A percentile compares a stretch with the other conserved stretches of the same genome.
phyloP scores from a whole-genome alignment of 1,139 yeast species.

The Blastobotrys arbuscula region DNA sequence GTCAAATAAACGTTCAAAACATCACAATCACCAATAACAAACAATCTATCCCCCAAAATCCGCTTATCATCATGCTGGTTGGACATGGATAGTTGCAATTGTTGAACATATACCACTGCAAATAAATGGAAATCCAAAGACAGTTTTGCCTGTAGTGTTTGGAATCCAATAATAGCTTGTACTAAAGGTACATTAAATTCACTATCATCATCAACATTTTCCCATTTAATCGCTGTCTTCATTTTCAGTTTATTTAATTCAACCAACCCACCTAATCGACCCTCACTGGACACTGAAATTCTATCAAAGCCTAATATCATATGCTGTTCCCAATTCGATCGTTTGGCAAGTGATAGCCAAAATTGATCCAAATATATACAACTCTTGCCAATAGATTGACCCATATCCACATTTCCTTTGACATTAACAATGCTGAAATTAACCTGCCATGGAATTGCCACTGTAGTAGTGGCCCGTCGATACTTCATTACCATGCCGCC shows the following conservation, averaged over 20 bases:
- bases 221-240: conserved; percentile 70
- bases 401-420: conserved; percentile 62
- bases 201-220: conserved; percentile 37
- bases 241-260: conserved; percentile 46
- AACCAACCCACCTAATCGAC: conserved; percentile 74
- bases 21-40: conserved; percentile 51
- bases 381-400: conserved; percentile 73
- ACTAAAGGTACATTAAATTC: conserved; percentile 55
- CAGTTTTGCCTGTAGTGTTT: conserved; percentile 50
- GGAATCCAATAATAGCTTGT: conserved; percentile 54
- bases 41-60: conserved; percentile 48
- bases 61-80: conserved; percentile 53
- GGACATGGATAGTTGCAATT: conserved; percentile 52
- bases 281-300: conserved; percentile 53
- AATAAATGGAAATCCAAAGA: conserved; percentile 85
- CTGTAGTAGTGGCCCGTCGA: conserved; percentile 56
- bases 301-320: conserved; percentile 55
- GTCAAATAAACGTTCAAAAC: conserved; percentile 63
- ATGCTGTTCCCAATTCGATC: conserved; percentile 67
- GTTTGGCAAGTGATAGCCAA: conserved; percentile 68
- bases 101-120: conserved; percentile 51
- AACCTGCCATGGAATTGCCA: conserved; percentile 72
- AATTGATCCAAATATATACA: conserved; percentile 49
- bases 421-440: conserved; percentile 53
- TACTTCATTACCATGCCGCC: conserved; percentile 43